Percentiles rank a stretch among this genome's conserved stretches.
Evolutionary conservation across 768 basidiomycete species (phyloP).

Genomic region (Serpula lacrymans): DNA sequence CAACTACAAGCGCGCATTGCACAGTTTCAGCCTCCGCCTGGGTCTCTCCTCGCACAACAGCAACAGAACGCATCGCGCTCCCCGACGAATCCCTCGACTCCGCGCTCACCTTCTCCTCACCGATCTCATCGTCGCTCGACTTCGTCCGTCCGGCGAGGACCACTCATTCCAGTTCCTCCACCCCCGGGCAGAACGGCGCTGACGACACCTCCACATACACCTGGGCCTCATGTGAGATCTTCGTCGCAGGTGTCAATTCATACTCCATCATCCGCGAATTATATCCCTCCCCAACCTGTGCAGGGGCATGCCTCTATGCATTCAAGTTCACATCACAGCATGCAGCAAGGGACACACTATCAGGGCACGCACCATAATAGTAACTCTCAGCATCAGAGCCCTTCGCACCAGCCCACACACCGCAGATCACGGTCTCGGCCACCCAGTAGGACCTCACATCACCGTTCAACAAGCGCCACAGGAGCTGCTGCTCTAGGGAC

Average conservation of each 20-base stretch:
- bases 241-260: slow-evolving; percentile 15
- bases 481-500: slow-evolving; percentile 21
- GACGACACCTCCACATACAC: slow-evolving; percentile 9
- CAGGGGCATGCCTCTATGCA: slow-evolving; percentile 1
- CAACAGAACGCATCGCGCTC: slow-evolving; percentile 6
- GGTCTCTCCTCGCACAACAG: slow-evolving; percentile 8
- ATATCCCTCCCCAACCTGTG: not conserved
- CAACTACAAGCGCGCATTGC: too few relatives aligned
- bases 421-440: slow-evolving; percentile 24
- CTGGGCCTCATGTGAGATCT: slow-evolving; percentile 5
- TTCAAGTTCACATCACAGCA: not conserved
- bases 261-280: not conserved
- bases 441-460: slow-evolving; percentile 28
- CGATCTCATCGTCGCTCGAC: slow-evolving; percentile 11
- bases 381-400: slow-evolving; percentile 10
- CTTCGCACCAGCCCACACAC: slow-evolving; percentile 15
- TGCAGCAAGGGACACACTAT: slow-evolving; percentile 1
- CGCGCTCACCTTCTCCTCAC: slow-evolving; percentile 17
- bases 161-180: slow-evolving; percentile 14
- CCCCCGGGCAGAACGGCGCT: slow-evolving; percentile 17
- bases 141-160: slow-evolving; percentile 17
- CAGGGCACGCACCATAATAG: not conserved
- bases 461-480: slow-evolving; percentile 24
- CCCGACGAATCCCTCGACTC: slow-evolving; percentile 8
- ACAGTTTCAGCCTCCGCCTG: slow-evolving; percentile 8